Evolutionary conservation across 257 asterid species (phyloP), one percentile per base, ranked within the genome.

Genomic region (Salvia rosmarinus): DNA sequence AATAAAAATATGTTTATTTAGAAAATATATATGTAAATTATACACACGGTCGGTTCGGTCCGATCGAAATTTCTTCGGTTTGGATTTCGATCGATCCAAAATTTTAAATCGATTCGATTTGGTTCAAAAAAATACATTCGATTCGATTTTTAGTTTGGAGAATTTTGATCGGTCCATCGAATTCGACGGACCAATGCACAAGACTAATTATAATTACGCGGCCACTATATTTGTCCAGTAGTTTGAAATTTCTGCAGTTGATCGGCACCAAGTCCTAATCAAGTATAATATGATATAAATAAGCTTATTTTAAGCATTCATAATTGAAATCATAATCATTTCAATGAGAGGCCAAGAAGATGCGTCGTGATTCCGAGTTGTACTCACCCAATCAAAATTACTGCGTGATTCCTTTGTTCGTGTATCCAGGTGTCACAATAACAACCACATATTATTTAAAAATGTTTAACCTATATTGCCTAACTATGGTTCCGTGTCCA

Each of bases 321-420:
- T 25, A 25, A n/a, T n/a, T n/a, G n/a, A n/a, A n/a, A n/a, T 64
- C 60, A 8, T 16, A 23, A 25, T 32, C 5, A 20, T 3, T 28
- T 21, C 35, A 56, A 71, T 70, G 6, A 71, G 50, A 14, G 43
- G 56, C 51, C 42, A 56, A 14, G 12, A 59, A 54, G 65, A 23
- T 64, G 81, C 77, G 55, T 65, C 69, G 67, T 66, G 80, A 71
- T 65, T 77, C 74, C 19, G 59, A 73, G 64, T 76, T 30, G 37
- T 9, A 21, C 30, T 39, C 17, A 68, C 20, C 79, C 75, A 70
- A 69, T 73, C 51, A 60, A 21, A 40, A 20, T 61, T 47, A 40
- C 55, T 6, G 52, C 13, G 23, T 23, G 28, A 54, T 20, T 54
- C 44, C 12, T 39, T 6, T 54, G 34, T 4, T 52, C 30, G 7